Percentiles rank a stretch among this genome's conserved stretches.
These are phyloP conservation scores for Gardenia jasminoides DNA, from an alignment of 257 asterid genomes.

Conservation along the genomic window DNA sequence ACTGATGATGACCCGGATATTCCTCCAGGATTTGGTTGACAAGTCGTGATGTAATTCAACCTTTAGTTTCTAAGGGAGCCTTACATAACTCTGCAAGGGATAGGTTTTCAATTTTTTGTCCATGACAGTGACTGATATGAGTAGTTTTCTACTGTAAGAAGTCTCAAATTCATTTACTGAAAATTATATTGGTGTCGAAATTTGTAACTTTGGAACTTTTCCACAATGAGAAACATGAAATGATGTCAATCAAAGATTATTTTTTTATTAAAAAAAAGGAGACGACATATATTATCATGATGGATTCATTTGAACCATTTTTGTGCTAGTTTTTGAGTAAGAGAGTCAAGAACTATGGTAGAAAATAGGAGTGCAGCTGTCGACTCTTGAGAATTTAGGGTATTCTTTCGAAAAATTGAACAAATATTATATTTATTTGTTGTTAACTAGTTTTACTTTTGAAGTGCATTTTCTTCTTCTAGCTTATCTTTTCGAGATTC, in stretches of 20 bases:
- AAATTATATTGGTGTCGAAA: not conserved
- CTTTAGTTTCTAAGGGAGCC: not conserved
- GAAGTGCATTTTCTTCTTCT: no score
- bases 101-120: not conserved
- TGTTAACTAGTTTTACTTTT: no score
- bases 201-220: constrained; percentile 1
- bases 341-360: no score
- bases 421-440: no score
- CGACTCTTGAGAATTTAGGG: no score
- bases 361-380: no score
- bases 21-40: constrained; percentile 92
- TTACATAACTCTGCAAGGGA: not conserved
- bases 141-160: not conserved
- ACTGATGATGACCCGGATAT: constrained; percentile 82
- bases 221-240: constrained; percentile 1
- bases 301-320: no score
- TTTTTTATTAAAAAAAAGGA: no score
- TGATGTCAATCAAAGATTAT: not conserved
- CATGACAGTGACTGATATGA: not conserved
- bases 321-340: no score
- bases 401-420: no score
- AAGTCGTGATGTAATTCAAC: not conserved
- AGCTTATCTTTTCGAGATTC: no score
- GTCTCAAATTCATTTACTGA: not conserved
- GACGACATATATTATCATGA: no score